Evolutionary conservation across 768 basidiomycete species (phyloP).

Genomic region (Tephrocybe rancida): DNA sequence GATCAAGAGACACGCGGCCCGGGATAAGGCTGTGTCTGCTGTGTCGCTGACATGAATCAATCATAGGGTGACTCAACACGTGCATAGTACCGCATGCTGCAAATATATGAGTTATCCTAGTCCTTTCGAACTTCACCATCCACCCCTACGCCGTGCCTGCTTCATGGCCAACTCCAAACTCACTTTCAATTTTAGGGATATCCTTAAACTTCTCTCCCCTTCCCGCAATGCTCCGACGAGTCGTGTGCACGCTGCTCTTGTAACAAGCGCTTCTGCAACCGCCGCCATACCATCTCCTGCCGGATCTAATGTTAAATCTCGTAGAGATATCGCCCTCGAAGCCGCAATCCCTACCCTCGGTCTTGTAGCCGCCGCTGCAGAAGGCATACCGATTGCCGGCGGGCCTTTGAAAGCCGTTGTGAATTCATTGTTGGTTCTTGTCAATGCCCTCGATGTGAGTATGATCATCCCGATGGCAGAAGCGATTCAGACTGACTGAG

Average conservation of each 20-base stretch:
- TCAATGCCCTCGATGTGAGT: not conserved
- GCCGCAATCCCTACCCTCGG: not conserved
- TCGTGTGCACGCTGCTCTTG: not conserved
- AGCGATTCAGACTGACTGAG: not conserved
- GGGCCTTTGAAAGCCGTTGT: not conserved
- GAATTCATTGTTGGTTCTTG: not conserved
- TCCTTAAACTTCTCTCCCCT: not conserved
- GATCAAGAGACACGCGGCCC: too few species aligned
- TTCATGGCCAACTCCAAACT: not conserved
- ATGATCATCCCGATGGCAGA: not conserved
- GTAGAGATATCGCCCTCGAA: not conserved
- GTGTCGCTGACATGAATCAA: too few species aligned
- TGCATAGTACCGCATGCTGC: too few species aligned
- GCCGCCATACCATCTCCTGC: not conserved
- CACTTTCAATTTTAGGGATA: not conserved
- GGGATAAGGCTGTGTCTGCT: too few species aligned
- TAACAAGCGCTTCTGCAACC: not conserved
- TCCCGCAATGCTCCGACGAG: not conserved
- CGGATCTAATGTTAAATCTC: not conserved
- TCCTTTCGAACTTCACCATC: too few species aligned
- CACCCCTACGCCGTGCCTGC: too few species aligned
- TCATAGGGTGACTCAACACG: too few species aligned
- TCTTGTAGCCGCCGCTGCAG: not conserved
- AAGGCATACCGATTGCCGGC: not conserved
- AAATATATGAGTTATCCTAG: too few species aligned